phyloP scores from a whole-genome alignment of 2,329 filamentous ascomycete genomes.

The Fusarium praegraminearum region DNA sequence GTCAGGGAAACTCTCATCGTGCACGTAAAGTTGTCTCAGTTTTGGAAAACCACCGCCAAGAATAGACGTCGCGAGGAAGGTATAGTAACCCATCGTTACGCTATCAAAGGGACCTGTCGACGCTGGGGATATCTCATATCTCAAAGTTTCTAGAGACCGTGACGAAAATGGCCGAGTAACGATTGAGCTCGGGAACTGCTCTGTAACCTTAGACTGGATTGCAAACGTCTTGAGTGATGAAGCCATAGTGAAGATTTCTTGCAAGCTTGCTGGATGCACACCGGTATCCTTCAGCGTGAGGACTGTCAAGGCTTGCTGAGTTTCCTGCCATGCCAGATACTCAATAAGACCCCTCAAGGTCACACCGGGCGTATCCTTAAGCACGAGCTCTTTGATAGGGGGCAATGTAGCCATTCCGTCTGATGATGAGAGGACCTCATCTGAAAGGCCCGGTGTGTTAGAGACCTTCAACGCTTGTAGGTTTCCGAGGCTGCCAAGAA shows the following conservation, averaged over 20 bases:
- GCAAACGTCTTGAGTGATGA: slow-evolving; percentile 68
- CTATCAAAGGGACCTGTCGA: slow-evolving; percentile 68
- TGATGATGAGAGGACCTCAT: slow-evolving; percentile 78
- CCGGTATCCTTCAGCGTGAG: slow-evolving; percentile 80
- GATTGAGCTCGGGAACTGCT: slow-evolving; percentile 62
- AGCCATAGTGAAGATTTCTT: slow-evolving; percentile 69
- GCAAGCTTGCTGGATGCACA: slow-evolving; percentile 71
- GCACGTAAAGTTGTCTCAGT: slow-evolving; percentile 83
- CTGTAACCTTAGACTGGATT: slow-evolving; percentile 63
- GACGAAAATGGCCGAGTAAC: slow-evolving; percentile 73
- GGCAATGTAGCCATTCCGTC: slow-evolving; percentile 79
- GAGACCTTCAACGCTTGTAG: slow-evolving; percentile 81
- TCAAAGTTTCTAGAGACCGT: slow-evolving; percentile 75
- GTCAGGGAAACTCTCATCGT: slow-evolving; percentile 85
- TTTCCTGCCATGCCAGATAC: slow-evolving; percentile 73
- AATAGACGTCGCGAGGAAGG: slow-evolving; percentile 86
- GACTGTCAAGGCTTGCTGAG: slow-evolving; percentile 70
- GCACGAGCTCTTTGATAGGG: slow-evolving; percentile 76
- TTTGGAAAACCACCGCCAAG: slow-evolving; percentile 79
- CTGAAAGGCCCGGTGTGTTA: slow-evolving; percentile 76
- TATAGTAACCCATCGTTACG: slow-evolving; percentile 76
- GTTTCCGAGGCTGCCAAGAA: slow-evolving; percentile 73
- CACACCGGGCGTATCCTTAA: slow-evolving; percentile 78
- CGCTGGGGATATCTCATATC: slow-evolving; percentile 82
- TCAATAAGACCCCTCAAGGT: slow-evolving; percentile 77